phyloP scores from a whole-genome alignment of 306 rosid genomes.

The Herpetospermum pedunculosum region DNA sequence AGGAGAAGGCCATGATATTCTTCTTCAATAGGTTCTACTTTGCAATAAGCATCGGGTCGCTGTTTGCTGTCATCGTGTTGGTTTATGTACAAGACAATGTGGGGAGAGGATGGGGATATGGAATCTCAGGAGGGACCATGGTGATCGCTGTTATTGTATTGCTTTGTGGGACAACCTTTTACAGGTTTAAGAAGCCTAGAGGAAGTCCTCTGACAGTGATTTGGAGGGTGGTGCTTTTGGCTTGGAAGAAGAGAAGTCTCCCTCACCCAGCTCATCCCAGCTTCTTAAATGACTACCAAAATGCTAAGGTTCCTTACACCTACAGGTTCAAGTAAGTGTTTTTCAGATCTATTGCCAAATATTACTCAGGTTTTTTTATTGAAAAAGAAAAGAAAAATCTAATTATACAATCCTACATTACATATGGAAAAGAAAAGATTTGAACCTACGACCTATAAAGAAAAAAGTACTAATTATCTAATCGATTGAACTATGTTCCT shows the following conservation, averaged over 20 bases:
- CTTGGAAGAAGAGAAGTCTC: conserved; percentile 62
- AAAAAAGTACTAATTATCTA: not conserved
- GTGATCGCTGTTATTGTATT: conserved; percentile 37
- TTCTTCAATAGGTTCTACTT: conserved; percentile 96
- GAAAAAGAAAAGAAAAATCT: too few species aligned
- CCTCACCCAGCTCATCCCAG: conserved; percentile 44
- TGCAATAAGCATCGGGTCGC: conserved; percentile 67
- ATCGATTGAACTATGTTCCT: not conserved
- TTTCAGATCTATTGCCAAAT: not conserved
- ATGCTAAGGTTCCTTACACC: conserved; percentile 58
- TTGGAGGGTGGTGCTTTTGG: conserved; percentile 76
- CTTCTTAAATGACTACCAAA: conserved; percentile 48
- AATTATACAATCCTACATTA: not conserved
- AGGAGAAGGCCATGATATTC: conserved; percentile 71
- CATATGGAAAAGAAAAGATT: not conserved
- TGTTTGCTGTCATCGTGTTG: conserved; percentile 63
- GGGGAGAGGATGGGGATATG: conserved; percentile 86
- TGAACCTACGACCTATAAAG: too few species aligned
- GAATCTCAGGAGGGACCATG: conserved; percentile 78
- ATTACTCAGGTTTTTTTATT: not conserved
- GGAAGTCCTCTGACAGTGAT: conserved; percentile 82
- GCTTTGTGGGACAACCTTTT: conserved; percentile 50
- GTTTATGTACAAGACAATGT: conserved; percentile 78
- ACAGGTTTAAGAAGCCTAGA: conserved; percentile 57
- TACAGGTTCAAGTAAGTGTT: conserved; percentile 41